Evolutionary conservation across 1,284 basidiomycete species (phyloP).

Genomic region (Marasmius oreades): DNA sequence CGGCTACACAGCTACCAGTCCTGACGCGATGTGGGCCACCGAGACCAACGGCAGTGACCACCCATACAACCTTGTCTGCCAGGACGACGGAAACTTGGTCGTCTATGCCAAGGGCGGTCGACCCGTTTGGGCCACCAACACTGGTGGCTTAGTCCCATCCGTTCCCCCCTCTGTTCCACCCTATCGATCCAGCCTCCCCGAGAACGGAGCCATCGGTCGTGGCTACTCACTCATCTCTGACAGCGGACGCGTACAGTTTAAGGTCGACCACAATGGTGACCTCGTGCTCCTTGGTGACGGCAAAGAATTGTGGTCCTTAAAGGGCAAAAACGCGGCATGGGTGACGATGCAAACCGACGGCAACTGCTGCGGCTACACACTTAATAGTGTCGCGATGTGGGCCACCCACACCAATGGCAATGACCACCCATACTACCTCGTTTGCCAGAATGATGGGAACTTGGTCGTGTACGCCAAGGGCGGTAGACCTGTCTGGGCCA

Average conservation of each 20-base stretch:
- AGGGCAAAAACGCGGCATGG: background rate
- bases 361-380: background rate
- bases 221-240: background rate
- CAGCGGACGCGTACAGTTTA: background rate
- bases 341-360: constrained; percentile 1
- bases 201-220: background rate
- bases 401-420: too few species aligned
- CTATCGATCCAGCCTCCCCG: background rate
- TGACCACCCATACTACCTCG: too few species aligned
- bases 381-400: background rate
- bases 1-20: background rate
- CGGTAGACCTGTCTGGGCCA: too few species aligned
- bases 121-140: too few species aligned
- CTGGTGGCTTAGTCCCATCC: too few species aligned
- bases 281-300: background rate
- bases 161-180: background rate
- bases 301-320: background rate
- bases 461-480: too few species aligned
- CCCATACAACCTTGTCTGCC: too few species aligned
- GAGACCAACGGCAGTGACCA: too few species aligned
- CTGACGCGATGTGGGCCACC: background rate
- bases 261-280: background rate
- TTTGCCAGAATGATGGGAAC: too few species aligned
- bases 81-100: too few species aligned
- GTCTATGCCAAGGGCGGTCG: too few species aligned